These are phyloP conservation scores for Pichia sporocuriosa DNA, from an alignment of 805 yeast species.

Conservation along the genomic window DNA sequence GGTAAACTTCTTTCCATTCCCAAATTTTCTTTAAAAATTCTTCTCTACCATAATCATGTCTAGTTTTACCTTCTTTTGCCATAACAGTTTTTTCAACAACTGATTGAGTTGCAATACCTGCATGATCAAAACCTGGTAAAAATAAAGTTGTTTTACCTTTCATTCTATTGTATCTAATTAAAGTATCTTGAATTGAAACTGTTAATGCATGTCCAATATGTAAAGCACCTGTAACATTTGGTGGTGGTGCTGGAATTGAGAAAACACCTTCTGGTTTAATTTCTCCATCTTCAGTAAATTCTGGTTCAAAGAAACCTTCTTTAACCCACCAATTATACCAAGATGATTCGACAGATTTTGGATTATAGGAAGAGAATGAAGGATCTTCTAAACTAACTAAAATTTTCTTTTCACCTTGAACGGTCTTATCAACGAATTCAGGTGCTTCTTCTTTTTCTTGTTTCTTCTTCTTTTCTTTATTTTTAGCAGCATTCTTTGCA, in stretches of 20 bases:
- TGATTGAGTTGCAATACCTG: slow-evolving; percentile 98
- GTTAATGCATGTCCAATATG: slow-evolving; percentile 99
- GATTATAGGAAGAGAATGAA: slow-evolving; percentile 88
- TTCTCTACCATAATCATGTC: slow-evolving; percentile 95
- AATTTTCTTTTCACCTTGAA: slow-evolving; percentile 84
- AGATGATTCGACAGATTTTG: slow-evolving; percentile 87
- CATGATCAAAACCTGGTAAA: slow-evolving; percentile 97
- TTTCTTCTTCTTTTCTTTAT: slow-evolving; percentile 54
- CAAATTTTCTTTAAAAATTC: slow-evolving; percentile 81
- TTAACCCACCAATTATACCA: slow-evolving; percentile 98
- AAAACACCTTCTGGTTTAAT: slow-evolving; percentile 77
- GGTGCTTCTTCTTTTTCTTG: slow-evolving; percentile 66
- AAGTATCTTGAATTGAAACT: slow-evolving; percentile 87
- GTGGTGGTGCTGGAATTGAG: slow-evolving; percentile 97
- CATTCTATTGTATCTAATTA: slow-evolving; percentile 94
- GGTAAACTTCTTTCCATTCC: slow-evolving; percentile 98
- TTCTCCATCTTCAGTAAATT: slow-evolving; percentile 66
- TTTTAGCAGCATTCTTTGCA: slow-evolving; percentile 38
- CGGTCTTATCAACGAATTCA: slow-evolving; percentile 76
- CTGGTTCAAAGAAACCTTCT: slow-evolving; percentile 84
- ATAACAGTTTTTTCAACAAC: slow-evolving; percentile 95
- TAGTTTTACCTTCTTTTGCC: slow-evolving; percentile 80
- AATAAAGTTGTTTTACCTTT: slow-evolving; percentile 89
- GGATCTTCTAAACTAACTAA: slow-evolving; percentile 86
- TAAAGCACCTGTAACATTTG: slow-evolving; percentile 96